These are phyloP conservation scores for Spiromastix sp. DNA, from an alignment of 2,329 filamentous ascomycete genomes.

Conservation along the genomic window DNA sequence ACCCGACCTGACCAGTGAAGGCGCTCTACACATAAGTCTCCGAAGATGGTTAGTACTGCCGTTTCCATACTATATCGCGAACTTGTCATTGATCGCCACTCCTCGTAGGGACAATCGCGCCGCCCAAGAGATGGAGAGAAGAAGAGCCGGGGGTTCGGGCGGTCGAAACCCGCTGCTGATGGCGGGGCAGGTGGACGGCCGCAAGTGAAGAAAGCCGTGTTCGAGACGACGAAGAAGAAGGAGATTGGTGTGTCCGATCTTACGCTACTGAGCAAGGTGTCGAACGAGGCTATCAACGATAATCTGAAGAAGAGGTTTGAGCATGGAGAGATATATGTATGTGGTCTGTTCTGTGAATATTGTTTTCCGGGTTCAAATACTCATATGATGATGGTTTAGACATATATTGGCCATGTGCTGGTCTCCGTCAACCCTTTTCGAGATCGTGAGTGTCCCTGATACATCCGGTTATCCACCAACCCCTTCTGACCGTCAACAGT, in stretches of 20 bases:
- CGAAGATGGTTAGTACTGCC: too few species aligned
- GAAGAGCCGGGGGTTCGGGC: conserved; percentile 31
- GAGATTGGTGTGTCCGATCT: conserved; percentile 97
- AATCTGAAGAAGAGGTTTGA: conserved; percentile 98
- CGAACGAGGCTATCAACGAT: conserved; percentile 98
- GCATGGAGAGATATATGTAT: conserved; percentile 86
- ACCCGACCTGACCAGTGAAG: too few species aligned
- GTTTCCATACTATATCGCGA: neutral
- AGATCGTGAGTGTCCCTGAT: conserved; percentile 50
- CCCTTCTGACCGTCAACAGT: conserved; percentile 41
- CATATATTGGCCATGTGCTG: conserved; percentile 98
- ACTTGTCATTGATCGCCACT: neutral
- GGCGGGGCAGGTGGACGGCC: conserved; percentile 41
- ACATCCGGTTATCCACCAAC: neutral
- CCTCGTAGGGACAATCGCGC: conserved; percentile 31
- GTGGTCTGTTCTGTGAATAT: too few species aligned
- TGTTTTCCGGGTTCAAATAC: too few species aligned
- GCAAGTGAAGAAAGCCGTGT: conserved; percentile 89
- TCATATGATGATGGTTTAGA: too few species aligned
- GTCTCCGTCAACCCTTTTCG: conserved; percentile 98
- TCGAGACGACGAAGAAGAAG: conserved; percentile 96
- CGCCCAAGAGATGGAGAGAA: conserved; percentile 33
- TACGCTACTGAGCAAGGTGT: conserved; percentile 95
- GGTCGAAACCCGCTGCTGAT: conserved; percentile 32
- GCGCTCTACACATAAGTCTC: too few species aligned